Evolutionary conservation across 345 rosid species (phyloP).

Genomic region (Noccaea bulbosa): DNA sequence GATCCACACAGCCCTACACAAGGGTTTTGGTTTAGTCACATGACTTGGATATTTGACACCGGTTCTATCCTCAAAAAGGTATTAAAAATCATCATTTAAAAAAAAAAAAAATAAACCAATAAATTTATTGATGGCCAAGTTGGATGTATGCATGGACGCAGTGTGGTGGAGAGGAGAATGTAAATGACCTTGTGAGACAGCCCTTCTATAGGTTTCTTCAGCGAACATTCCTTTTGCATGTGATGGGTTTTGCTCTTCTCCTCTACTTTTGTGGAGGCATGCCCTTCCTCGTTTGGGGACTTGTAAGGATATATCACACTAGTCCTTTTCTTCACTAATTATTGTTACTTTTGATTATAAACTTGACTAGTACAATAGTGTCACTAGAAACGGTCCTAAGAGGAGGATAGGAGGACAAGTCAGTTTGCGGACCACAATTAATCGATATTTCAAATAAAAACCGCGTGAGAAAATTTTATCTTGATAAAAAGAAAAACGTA

Average conservation of each 20-base stretch:
- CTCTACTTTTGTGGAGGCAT: constrained; percentile 62
- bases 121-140: background rate
- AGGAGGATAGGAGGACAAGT: too few species aligned
- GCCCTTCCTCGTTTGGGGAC: constrained; percentile 82
- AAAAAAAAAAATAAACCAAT: too few species aligned
- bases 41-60: constrained; percentile 69
- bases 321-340: too few species aligned
- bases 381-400: too few species aligned
- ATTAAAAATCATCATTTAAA: too few species aligned
- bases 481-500: too few species aligned
- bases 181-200: constrained; percentile 67
- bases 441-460: too few species aligned
- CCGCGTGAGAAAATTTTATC: too few species aligned
- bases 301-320: constrained; percentile 52
- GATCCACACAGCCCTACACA: constrained; percentile 82
- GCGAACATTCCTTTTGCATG: constrained; percentile 55
- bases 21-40: constrained; percentile 86
- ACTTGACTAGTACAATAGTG: too few species aligned
- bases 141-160: constrained; percentile 25
- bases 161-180: constrained; percentile 75
- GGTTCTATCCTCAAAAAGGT: constrained; percentile 51
- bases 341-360: too few species aligned
- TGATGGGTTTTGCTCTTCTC: constrained; percentile 51
- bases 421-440: too few species aligned
- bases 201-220: constrained; percentile 65